Base-by-base conservation (phyloP, 192 early-diverging fungal genomes). In the Spizellomyces punctatus region DNA sequence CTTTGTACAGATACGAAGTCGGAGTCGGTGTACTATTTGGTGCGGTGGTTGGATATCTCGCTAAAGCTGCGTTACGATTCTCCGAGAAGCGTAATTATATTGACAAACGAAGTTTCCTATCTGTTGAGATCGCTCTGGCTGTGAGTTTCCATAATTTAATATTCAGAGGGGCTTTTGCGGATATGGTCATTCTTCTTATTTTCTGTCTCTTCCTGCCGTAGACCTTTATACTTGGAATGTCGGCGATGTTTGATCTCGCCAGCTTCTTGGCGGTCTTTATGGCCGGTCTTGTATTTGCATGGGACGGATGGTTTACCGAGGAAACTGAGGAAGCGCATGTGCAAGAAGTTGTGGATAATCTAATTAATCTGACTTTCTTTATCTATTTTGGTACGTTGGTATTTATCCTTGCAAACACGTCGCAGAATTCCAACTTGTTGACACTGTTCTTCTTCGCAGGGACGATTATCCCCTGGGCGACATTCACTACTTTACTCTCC, bases 351-450 rank as follows among this genome's bases (percentile, higher is more conserved):
- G 85, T 98, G 55, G 95, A 95, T 71, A 90, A 87, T 75, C 77
- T 98, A 69, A 74, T 97, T 48, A 96, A 95, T 77, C 77, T 93
- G 68, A 78, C 92, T 5, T 91, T 94, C 50, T 98, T 98, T 81
- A 86, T 97, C 17, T 98, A 68, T 52, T 72, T 72, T 64, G 69
- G 36, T 22, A 47, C 5, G 36, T 5, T 12, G 14, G 44, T 5
- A 36, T 36, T 36, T 0, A 36, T 3, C 16, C 16, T 55, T 55
- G 16, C 16, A 19, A n/a, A 3, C 54, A 19, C 0, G 16, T 16
- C 54, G 3, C 16, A 55, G 19, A 55, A 55, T n/a, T 2, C 19
- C 2, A 55, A 36, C 27, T 36, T 36, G n/a, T 36, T 36, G 27
- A 36, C 27, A 36, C 27, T 36, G 27, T 55, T 19, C 2, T 67